Percentiles rank a stretch among this genome's conserved stretches.
Evolutionary conservation across 1,139 yeast genomes (phyloP).

Genomic region (Eremothecium cymbalariae): DNA sequence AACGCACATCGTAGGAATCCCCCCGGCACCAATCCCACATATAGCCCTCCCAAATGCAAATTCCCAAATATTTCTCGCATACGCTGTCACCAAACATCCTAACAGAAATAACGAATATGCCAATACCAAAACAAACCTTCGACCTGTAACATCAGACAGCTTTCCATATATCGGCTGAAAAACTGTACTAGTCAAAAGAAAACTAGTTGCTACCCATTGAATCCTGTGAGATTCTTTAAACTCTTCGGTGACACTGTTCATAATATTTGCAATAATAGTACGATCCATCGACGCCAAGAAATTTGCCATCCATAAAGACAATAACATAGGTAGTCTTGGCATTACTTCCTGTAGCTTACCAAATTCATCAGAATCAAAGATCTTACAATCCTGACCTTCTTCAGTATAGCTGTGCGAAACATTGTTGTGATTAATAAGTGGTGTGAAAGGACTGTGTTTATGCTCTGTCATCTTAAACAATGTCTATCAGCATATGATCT

Average conservation of each 20-base stretch:
- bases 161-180: conserved; percentile 63
- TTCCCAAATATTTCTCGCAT: conserved; percentile 37
- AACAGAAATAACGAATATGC: conserved; percentile 42
- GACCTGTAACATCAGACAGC: conserved; percentile 46
- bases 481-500: too few relatives aligned
- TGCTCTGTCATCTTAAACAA: too few relatives aligned
- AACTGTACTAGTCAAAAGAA: conserved; percentile 53
- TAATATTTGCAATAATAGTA: conserved; percentile 56
- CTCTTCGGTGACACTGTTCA: conserved; percentile 56
- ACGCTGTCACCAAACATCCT: conserved; percentile 38
- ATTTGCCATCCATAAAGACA: conserved; percentile 42
- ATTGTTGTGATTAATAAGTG: too few relatives aligned
- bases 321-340: conserved; percentile 31
- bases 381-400: too few relatives aligned
- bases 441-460: too few relatives aligned
- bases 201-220: conserved; percentile 62
- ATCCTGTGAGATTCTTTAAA: conserved; percentile 47
- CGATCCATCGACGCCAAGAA: conserved; percentile 56
- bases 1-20: conserved; percentile 40
- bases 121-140: conserved; percentile 37
- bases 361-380: too few relatives aligned
- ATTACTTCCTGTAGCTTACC: too few relatives aligned
- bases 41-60: conserved; percentile 42
- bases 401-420: too few relatives aligned
- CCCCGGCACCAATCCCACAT: conserved; percentile 48